Evolutionary conservation across 73 alveolate species (phyloP).

Genomic region (Symbiodinium pilosum): DNA sequence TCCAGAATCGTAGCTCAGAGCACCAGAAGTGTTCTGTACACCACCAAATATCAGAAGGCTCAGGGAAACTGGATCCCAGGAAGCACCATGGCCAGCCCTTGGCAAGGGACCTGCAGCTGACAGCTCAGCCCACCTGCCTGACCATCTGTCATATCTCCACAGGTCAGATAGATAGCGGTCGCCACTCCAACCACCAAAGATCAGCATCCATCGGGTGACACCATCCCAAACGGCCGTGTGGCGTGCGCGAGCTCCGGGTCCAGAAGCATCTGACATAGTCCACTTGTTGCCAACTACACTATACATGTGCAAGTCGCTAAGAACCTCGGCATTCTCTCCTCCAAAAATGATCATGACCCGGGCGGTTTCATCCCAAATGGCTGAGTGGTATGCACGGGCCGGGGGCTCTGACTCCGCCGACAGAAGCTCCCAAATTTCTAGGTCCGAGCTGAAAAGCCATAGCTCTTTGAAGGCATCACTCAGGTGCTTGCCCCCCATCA

Average conservation of each 20-base stretch:
- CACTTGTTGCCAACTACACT: background rate
- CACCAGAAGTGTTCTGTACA: background rate
- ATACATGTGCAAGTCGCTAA: background rate
- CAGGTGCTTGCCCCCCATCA: background rate
- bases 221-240: slow-evolving; percentile 22
- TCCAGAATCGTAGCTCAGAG: background rate
- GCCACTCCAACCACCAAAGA: background rate
- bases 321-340: background rate
- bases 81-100: background rate
- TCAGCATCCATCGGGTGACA: background rate
- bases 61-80: background rate
- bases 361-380: background rate
- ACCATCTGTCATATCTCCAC: background rate
- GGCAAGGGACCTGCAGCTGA: background rate
- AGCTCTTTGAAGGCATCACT: background rate
- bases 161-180: background rate
- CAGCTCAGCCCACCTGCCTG: background rate
- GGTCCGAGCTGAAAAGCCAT: too few relatives aligned
- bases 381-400: slow-evolving; percentile 26
- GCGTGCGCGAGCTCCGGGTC: background rate
- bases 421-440: background rate
- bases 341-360: background rate
- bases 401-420: background rate
- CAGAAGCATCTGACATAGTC: background rate
- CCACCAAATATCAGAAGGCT: background rate